Base-by-base conservation (phyloP, 139 green algal species). In the Chlorella sp. region DNA sequence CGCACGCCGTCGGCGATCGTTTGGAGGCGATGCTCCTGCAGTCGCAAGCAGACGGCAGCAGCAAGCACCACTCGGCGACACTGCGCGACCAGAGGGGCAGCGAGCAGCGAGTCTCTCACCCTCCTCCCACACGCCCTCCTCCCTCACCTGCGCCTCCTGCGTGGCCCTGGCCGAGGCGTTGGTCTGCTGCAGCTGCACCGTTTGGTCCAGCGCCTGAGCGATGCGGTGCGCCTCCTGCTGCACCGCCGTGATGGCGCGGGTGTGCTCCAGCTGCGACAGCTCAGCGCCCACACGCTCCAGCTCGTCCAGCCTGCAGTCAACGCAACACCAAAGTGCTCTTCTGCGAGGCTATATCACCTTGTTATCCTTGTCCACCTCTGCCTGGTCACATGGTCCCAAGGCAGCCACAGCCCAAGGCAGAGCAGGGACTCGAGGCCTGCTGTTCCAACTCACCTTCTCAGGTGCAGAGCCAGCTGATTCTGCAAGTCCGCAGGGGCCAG, bases 181-280 rank as follows among this genome's bases (percentile, higher is more conserved):
- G 3, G 26, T 35, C 66, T 71, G 35, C 66, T 71, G 66, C 66
- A 71, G 36, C 66, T 4, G 4, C 24, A 71, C 2, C 2, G 35
- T 74, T 36, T 74, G 35, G 55, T 81, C 76, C 67, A 81, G 71
- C 2, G 35, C 31, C 50, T 62, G 50, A 2, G 76, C 76, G 2
- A 81, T 81, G 31, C 76, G 76, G 23, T 77, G 71, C 14, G 76
- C 71, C 71, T 81, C 76, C 20, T 74, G 76, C 71, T 81, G 76
- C 66, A 77, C 66, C 2, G 66, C 66, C 22, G 76, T 71, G 5
- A 81, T 42, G 1, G 65, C 71, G 2, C 76, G 70, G 0, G 76
- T 71, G 26, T 81, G 67, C 70, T 77, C 64, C 26, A 81, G 23
- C 31, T 74, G 71, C n/a, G 65, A 36, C 70, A 81, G 65, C 70